phyloP scores from a whole-genome alignment of 148 eudicot species.

The Rhododendron molle region DNA sequence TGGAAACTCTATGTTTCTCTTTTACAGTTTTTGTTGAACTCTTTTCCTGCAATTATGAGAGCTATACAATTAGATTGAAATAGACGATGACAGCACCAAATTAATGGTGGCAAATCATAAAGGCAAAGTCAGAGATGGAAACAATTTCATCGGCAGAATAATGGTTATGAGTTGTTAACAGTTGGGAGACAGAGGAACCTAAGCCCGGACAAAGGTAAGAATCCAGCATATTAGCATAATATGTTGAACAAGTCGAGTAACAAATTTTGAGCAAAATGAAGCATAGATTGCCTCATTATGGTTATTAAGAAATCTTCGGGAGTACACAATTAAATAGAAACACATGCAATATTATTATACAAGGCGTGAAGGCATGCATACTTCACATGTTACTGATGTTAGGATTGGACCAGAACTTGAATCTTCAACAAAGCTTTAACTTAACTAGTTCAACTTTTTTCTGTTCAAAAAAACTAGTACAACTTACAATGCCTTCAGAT shows the following conservation, averaged over 20 bases:
- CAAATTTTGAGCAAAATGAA: neutral
- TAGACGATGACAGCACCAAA: neutral
- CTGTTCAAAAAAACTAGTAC: too few species aligned
- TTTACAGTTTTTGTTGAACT: slow-evolving; percentile 36
- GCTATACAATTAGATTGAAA: neutral
- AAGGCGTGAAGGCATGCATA: neutral
- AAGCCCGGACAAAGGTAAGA: neutral
- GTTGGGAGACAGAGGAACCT: neutral
- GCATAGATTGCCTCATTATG: neutral
- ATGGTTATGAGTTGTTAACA: neutral
- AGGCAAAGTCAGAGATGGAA: neutral
- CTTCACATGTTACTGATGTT: neutral
- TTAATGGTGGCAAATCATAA: neutral
- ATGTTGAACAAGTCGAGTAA: neutral
- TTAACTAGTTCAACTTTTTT: too few species aligned
- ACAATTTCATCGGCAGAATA: neutral
- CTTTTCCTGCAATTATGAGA: slow-evolving; percentile 50
- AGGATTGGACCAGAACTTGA: neutral
- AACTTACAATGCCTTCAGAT: neutral
- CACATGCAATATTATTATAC: neutral
- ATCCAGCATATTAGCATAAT: neutral
- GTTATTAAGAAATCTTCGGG: neutral
- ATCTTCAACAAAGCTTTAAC: neutral
- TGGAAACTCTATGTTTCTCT: slow-evolving; percentile 59
- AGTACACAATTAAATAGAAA: neutral